Percentiles rank a stretch among this genome's conserved stretches.
Evolutionary conservation across 2,329 filamentous ascomycete species (phyloP).

Genomic region (Nothophaeocryptopus gaeumannii): DNA sequence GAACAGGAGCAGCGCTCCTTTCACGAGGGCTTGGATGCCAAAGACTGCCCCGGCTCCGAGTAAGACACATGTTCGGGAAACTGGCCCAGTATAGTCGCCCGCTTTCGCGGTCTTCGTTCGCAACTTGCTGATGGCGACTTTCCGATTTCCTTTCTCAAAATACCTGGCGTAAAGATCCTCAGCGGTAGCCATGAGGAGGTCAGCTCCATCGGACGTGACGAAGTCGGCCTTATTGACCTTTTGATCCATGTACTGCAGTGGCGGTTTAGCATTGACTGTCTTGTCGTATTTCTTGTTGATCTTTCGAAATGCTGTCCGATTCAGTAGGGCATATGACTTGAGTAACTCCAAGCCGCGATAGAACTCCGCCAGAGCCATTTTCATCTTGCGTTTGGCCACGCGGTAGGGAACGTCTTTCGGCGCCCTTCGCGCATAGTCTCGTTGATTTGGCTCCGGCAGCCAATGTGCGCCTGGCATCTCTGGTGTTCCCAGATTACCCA

Average conservation of each 20-base stretch:
- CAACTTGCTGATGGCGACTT: conserved; percentile 83
- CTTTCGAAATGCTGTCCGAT: conserved; percentile 90
- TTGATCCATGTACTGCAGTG: conserved; percentile 80
- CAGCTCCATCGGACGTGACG: conserved; percentile 80
- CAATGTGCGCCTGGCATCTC: conserved; percentile 26
- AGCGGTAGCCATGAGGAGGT: conserved; percentile 72
- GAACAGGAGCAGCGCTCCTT: conserved; percentile 30
- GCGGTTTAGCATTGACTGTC: conserved; percentile 71
- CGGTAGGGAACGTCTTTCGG: conserved; percentile 69
- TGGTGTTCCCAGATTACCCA: conserved; percentile 40
- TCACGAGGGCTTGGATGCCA: conserved; percentile 44
- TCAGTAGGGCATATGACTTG: conserved; percentile 86
- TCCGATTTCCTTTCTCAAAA: conserved; percentile 90
- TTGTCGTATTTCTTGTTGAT: conserved; percentile 99
- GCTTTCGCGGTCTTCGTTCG: conserved; percentile 64
- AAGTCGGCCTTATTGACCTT: conserved; percentile 91
- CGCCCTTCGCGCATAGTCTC: conserved; percentile 45
- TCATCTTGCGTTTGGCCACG: conserved; percentile 85
- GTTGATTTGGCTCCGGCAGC: conserved; percentile 29
- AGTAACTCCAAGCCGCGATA: conserved; percentile 88
- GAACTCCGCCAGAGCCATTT: conserved; percentile 85
- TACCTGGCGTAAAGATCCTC: conserved; percentile 94
- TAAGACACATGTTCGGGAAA: conserved; percentile 57
- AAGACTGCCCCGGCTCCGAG: conserved; percentile 44
- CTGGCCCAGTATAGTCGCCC: conserved; percentile 57